Evolutionary conservation across 208 protist species (phyloP).

Genomic region (Acanthamoeba castellanii): DNA sequence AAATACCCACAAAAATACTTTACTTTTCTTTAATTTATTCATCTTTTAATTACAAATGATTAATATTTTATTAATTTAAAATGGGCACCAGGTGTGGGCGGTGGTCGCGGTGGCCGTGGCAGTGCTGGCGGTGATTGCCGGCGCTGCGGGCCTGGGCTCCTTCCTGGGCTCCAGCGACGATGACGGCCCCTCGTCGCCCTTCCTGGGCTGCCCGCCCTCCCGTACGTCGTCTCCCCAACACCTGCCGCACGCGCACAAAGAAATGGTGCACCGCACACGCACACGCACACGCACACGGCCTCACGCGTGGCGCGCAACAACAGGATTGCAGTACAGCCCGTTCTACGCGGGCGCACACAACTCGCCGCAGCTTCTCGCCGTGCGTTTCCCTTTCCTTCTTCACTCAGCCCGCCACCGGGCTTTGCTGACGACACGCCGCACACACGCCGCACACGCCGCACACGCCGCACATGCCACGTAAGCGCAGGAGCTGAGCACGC

Average conservation of each 20-base stretch:
- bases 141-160: not conserved
- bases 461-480: no score
- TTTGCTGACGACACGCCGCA: not conserved
- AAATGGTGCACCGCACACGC: not conserved
- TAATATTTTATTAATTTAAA: not conserved
- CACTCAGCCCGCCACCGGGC: no score
- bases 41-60: not conserved
- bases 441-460: no score
- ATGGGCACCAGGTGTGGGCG: constrained; percentile 3
- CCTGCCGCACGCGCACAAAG: not conserved
- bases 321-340: not conserved
- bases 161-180: not conserved
- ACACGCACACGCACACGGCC: no score
- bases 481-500: not conserved
- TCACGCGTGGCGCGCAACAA: not conserved
- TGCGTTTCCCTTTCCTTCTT: not conserved
- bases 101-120: not conserved
- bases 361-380: not conserved
- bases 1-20: no score
- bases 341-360: not conserved
- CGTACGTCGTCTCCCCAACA: not conserved
- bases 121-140: constrained; percentile 5
- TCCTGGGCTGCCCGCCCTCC: not conserved
- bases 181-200: not conserved
- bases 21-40: no score